Evolutionary conservation across 2,329 filamentous ascomycete species (phyloP).

Genomic region (Aspergillus flavus): DNA sequence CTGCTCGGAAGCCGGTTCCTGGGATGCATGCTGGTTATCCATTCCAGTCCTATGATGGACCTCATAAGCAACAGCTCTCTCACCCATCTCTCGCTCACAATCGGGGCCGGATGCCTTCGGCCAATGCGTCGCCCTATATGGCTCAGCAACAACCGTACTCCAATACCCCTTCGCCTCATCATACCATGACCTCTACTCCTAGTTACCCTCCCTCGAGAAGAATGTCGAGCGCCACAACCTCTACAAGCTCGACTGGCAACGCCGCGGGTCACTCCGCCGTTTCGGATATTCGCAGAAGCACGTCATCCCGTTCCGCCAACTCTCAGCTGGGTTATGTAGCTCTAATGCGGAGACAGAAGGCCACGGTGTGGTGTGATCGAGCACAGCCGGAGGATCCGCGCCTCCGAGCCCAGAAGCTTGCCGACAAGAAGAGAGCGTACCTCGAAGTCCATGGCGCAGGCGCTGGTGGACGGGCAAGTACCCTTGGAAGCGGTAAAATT

Average conservation of each 20-base stretch:
- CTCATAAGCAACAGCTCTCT: slow-evolving; percentile 26
- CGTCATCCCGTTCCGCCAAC: slow-evolving; percentile 73
- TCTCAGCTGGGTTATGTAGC: slow-evolving; percentile 83
- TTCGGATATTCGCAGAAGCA: slow-evolving; percentile 67
- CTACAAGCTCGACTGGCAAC: slow-evolving; percentile 43
- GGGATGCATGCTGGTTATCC: slow-evolving; percentile 26
- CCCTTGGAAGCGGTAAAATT: slow-evolving; percentile 75
- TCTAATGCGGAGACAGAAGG: slow-evolving; percentile 94
- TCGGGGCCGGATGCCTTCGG: slow-evolving; percentile 46
- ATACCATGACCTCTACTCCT: slow-evolving; percentile 29
- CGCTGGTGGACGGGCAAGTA: slow-evolving; percentile 61
- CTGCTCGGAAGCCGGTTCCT: slow-evolving; percentile 34
- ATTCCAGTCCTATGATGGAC: slow-evolving; percentile 31
- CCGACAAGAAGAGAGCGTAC: slow-evolving; percentile 82
- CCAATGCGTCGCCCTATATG: slow-evolving; percentile 33
- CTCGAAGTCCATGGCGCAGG: slow-evolving; percentile 72
- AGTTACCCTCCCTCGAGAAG: slow-evolving; percentile 34
- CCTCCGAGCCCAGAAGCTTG: slow-evolving; percentile 77
- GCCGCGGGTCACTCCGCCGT: slow-evolving; percentile 25
- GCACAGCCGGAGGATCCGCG: slow-evolving; percentile 90
- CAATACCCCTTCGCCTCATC: slow-evolving; percentile 27
- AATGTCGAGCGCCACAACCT: slow-evolving; percentile 45
- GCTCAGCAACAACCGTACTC: slow-evolving; percentile 29
- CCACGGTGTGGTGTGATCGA: slow-evolving; percentile 96
- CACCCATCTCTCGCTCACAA: slow-evolving; percentile 34